Evolutionary conservation across 2,329 filamentous ascomycete genomes (phyloP), one percentile per base, ranked within the genome.

Genomic region (Lizonia empirigonia): DNA sequence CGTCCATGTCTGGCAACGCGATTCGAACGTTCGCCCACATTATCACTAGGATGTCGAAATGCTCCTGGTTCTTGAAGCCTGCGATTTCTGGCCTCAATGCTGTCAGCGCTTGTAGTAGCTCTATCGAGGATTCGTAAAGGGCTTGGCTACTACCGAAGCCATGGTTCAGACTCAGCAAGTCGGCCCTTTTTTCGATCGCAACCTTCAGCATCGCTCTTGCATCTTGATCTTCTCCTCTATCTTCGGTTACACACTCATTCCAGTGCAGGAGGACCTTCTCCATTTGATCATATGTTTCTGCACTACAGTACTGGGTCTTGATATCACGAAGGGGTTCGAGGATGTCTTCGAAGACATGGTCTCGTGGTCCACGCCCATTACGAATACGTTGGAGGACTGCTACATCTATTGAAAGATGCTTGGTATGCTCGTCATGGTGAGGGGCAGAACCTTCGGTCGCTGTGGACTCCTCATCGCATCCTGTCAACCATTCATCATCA

Each of bases 11-110:
- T 12, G 58, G 57, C 3, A 45, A 42, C 1, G 53, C 48, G 32
- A 60, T 41, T 9, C 56, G 37, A n/a, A 56, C 35, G 20, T 63
- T 59, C 1, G 62, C 64, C 32, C 61, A 51, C 24, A 67, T 50
- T 1, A 60, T 48, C 4, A 57, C 22, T 4, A 67, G 24, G 19
- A 64, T 48, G 15, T 58, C 30, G 20, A 52, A 53, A 1, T 55
- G 36, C 7, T 57, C 40, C 32, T 62, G 53, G 7, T 39, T 48
- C 19, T 36, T 24, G 29, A 67, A 68, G 2, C 7, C 1, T 26
- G 36, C 44, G 20, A 55, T 59, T 30, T 65, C 65, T 7, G 64
- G 60, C 7, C 59, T 55, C 20, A 59, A 62, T 23, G 41, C 54
- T 23, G 55, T 56, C 2, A 68, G 32, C 6, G 60, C 56, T 19